Base-by-base conservation (phyloP, 441 rosid genomes). In the Bocquillonia castaneifolia region DNA sequence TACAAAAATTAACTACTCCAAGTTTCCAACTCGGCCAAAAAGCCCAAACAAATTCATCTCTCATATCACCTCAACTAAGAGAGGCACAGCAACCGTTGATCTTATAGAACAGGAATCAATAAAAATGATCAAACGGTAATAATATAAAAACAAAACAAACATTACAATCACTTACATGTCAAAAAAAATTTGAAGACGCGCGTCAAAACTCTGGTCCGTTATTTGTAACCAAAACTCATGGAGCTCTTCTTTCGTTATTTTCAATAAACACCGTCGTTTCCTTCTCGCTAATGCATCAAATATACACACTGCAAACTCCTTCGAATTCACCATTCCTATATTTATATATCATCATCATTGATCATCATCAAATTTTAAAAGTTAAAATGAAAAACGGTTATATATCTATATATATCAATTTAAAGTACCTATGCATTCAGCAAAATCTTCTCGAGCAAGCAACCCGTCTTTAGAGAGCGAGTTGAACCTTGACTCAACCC, bases 141-240 rank as follows among this genome's bases (percentile, higher is more conserved):
- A n/a, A n/a, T n/a, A n/a, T n/a, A n/a, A n/a, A n/a, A n/a, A n/a
- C n/a, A n/a, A n/a, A n/a, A n/a, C n/a, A n/a, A n/a, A n/a, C n/a
- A n/a, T n/a, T n/a, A n/a, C n/a, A n/a, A n/a, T n/a, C n/a, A 81
- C 85, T 17, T 59, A 92, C 97, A 94, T 90, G 64, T 94, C 99
- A 48, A 94, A 94, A 87, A 94, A 91, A 72, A 94, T 88, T 67
- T 94, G 99, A 60, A 94, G 96, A 59, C 94, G 93, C 13, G 97
- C 98, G 79, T 92, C 99, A 63, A 94, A 94, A 76, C 98, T 91
- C 66, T 92, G 90, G 69, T 94, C 94, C 7, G 96, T 82, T 64
- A 94, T 88, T 69, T 87, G 96, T 70, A 80, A 75, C 98, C 97
- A 94, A 67, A 94, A 91, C 31, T 90, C 97, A 15, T 59, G 84